A percentile compares a stretch with the other conserved stretches of the same genome.
phyloP scores from a whole-genome alignment of 192 early-diverging fungal genomes.

The Coemansia sp. region DNA sequence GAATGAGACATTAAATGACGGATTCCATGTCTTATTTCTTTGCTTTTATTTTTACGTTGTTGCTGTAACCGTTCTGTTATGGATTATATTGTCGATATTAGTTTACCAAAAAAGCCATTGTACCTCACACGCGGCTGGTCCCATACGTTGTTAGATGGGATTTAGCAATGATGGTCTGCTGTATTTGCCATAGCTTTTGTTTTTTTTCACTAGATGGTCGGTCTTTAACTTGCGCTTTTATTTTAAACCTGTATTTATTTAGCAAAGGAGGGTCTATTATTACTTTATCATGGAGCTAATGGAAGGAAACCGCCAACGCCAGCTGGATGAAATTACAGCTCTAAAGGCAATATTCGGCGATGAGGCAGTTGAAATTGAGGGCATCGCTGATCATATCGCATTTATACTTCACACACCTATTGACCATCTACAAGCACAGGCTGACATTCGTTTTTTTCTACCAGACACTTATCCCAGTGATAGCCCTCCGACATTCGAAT shows the following conservation, averaged over 20 bases:
- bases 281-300: constrained; percentile 14
- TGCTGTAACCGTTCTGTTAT: too few species aligned
- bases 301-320: constrained; percentile 45
- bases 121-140: too few species aligned
- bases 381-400: constrained; percentile 8
- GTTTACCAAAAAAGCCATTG: too few species aligned
- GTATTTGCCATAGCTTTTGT: too few species aligned
- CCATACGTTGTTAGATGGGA: too few species aligned
- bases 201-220: too few species aligned
- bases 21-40: neutral
- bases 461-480: constrained; percentile 49
- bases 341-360: constrained; percentile 54
- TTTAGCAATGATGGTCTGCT: too few species aligned
- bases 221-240: too few species aligned
- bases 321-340: constrained; percentile 53
- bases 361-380: constrained; percentile 19
- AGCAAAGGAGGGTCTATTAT: neutral
- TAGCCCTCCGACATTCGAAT: constrained; percentile 45
- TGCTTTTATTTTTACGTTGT: neutral
- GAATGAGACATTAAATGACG: neutral
- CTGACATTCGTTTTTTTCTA: constrained; percentile 37
- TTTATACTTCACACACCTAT: constrained; percentile 42
- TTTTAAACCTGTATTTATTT: too few species aligned
- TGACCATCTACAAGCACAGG: constrained; percentile 25
- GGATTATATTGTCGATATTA: too few species aligned